Percentiles rank a stretch among this genome's conserved stretches.
Conservation (phyloP, 495 filamentous ascomycete genomes). For the Neurospora intermedia region DNA sequence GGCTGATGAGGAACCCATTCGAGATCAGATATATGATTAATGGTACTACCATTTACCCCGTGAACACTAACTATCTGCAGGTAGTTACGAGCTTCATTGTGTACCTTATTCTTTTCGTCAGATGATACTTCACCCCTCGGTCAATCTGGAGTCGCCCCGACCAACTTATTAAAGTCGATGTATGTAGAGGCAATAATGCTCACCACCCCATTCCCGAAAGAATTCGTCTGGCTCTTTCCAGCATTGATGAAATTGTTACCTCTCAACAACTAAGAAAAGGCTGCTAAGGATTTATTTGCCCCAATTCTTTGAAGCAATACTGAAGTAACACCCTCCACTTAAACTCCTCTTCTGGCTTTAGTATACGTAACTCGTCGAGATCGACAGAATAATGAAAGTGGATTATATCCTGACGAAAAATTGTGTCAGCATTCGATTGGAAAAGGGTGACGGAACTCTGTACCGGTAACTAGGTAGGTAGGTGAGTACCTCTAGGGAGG, state of each 20-base stretch:
- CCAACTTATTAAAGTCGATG: slow-evolving; percentile 2
- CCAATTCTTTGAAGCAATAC: no score
- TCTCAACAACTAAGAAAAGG: no score
- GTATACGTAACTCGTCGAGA: background rate
- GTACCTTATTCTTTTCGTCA: no score
- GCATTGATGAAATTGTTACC: background rate
- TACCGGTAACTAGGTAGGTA: no score
- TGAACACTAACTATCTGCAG: no score
- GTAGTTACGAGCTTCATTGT: no score
- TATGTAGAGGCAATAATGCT: slow-evolving; percentile 7
- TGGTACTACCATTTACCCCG: no score
- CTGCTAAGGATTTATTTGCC: no score
- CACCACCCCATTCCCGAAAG: no score
- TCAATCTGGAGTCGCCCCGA: slow-evolving; percentile 11
- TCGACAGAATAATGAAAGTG: background rate
- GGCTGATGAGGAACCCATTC: no score
- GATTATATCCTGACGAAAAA: background rate
- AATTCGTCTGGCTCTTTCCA: background rate
- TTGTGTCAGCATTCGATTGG: background rate
- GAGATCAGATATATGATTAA: no score
- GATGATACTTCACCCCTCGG: slow-evolving; percentile 3
- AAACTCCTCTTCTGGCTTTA: background rate
- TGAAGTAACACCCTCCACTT: slow-evolving; percentile 1
- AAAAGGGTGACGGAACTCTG: background rate
- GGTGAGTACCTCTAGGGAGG: no score